phyloP scores from a whole-genome alignment of 352 stramenopile species.

The Pythium vanterpoolii region DNA sequence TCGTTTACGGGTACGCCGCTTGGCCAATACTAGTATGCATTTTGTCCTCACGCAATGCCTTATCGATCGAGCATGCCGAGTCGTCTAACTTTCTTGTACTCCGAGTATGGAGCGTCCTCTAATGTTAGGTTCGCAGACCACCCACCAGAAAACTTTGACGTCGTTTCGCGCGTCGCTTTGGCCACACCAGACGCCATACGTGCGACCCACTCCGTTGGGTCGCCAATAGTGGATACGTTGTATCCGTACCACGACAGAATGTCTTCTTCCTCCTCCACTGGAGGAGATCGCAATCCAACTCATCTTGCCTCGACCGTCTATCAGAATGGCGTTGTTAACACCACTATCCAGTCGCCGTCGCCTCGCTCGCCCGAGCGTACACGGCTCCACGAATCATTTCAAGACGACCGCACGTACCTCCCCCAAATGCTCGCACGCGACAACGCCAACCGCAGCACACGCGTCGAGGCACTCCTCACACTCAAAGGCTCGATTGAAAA shows the following conservation, averaged over 20 bases:
- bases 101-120: neutral
- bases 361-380: constrained; percentile 32
- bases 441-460: constrained; percentile 28
- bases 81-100: neutral
- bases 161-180: constrained; percentile 27
- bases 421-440: constrained; percentile 35
- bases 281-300: too few relatives aligned
- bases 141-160: constrained; percentile 2
- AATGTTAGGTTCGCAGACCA: constrained; percentile 8
- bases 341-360: neutral
- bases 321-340: too few relatives aligned
- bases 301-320: too few relatives aligned
- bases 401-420: constrained; percentile 45
- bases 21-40: constrained; percentile 4
- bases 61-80: too few relatives aligned
- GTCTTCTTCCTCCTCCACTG: too few relatives aligned
- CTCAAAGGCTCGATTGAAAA: constrained; percentile 59
- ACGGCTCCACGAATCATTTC: constrained; percentile 49
- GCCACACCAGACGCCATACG: neutral
- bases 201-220: too few relatives aligned
- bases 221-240: neutral
- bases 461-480: constrained; percentile 50
- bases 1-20: neutral
- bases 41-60: too few relatives aligned
- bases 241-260: too few relatives aligned